Conservation (phyloP, 140 eudicot genomes). For the Bidens hawaiensis region DNA sequence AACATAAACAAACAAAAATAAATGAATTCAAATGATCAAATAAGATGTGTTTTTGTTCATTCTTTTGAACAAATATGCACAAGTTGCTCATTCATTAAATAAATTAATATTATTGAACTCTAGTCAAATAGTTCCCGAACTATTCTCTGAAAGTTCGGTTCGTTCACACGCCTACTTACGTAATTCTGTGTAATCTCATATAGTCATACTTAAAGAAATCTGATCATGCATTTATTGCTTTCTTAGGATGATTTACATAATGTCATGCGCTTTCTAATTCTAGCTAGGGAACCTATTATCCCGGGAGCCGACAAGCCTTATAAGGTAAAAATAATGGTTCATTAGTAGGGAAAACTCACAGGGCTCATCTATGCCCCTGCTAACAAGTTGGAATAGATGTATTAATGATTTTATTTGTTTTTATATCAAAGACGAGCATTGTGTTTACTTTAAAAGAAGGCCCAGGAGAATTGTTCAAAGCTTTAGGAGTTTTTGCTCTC, state of each 20-base stretch:
- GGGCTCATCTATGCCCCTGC: background rate
- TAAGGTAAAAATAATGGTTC: conserved; percentile 48
- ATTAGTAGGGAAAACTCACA: background rate
- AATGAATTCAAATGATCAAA: no score
- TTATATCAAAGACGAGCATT: conserved; percentile 67
- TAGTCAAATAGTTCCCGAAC: no score
- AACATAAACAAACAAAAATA: no score
- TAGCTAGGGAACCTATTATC: conserved; percentile 87
- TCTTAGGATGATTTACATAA: conserved; percentile 70
- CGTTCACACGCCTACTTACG: no score
- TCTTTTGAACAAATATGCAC: no score
- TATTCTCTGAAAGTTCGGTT: no score
- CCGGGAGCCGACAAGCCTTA: conserved; percentile 66
- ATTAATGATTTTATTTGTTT: background rate
- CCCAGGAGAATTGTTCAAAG: conserved; percentile 88
- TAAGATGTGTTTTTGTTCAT: no score
- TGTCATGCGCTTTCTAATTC: conserved; percentile 75
- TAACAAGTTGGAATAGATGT: background rate
- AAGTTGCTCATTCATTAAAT: no score
- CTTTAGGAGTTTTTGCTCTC: conserved; percentile 90
- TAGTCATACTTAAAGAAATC: no score
- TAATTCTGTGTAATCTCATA: no score
- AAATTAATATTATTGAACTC: no score
- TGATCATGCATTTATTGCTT: conserved; percentile 4
- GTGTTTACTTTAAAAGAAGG: conserved; percentile 94